Evolutionary conservation across 2,329 filamentous ascomycete species (phyloP).

Genomic region (Rutstroemia sp.): DNA sequence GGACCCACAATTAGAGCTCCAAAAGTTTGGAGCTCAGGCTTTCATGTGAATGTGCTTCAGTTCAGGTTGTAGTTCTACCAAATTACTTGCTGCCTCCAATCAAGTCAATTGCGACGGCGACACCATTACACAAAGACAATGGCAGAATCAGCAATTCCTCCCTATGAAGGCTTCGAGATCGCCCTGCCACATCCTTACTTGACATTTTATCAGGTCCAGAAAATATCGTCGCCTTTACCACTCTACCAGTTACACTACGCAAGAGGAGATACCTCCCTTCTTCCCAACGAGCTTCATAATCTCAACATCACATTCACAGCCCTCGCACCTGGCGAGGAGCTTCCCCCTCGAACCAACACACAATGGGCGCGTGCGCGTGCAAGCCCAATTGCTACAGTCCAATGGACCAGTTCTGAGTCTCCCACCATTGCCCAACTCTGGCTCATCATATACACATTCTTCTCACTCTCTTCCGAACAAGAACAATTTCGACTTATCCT

Average conservation of each 20-base stretch:
- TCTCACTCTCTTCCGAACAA: conserved; percentile 26
- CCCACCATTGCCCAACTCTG: conserved; percentile 33
- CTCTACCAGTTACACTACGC: neutral
- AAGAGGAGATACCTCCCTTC: neutral
- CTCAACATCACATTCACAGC: neutral
- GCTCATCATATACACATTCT: conserved; percentile 33
- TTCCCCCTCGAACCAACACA: neutral
- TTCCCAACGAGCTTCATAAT: neutral
- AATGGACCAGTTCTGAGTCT: conserved; percentile 27
- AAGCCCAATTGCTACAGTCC: conserved; percentile 28
- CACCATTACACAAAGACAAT: neutral
- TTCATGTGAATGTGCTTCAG: too few species aligned
- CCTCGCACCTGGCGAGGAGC: neutral
- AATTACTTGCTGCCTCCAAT: neutral
- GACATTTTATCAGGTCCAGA: neutral
- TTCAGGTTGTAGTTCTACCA: too few species aligned
- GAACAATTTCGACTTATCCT: conserved; percentile 32
- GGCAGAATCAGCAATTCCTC: neutral
- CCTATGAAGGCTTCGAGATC: neutral
- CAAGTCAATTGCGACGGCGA: neutral
- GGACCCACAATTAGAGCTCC: too few species aligned
- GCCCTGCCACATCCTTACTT: neutral
- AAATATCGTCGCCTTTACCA: neutral
- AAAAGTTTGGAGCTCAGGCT: too few species aligned
- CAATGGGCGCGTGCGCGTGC: conserved; percentile 30